Conservation (phyloP, 306 rosid species). For the Begonia loranthoides region DNA sequence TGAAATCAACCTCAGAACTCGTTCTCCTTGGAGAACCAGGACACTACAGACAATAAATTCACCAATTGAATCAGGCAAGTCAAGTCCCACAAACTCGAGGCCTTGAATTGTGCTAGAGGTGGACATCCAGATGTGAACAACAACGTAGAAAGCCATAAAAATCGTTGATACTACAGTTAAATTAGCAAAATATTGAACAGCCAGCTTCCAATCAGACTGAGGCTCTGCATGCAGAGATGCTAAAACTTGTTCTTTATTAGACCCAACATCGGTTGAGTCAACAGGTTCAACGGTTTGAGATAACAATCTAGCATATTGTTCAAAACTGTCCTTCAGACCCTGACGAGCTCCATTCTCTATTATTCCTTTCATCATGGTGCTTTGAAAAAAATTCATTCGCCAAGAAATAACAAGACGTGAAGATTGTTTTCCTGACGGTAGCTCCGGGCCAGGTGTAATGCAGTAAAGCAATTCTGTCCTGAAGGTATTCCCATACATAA, state of each 20-base stretch:
- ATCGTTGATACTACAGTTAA: conserved; percentile 50
- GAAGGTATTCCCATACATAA: conserved; percentile 75
- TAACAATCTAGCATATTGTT: conserved; percentile 50
- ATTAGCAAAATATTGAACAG: conserved; percentile 71
- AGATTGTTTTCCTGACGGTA: conserved; percentile 57
- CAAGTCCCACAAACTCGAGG: conserved; percentile 91
- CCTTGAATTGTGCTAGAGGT: conserved; percentile 67
- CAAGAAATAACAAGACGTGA: conserved; percentile 77
- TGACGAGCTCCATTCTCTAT: conserved; percentile 86
- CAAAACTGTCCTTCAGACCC: conserved; percentile 83
- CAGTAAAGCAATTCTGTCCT: conserved; percentile 60
- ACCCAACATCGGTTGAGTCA: conserved; percentile 67
- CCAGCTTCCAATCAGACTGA: conserved; percentile 63
- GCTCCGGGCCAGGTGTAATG: conserved; percentile 81
- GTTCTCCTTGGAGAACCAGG: conserved; percentile 83
- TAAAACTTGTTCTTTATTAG: conserved; percentile 71
- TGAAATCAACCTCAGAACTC: conserved; percentile 63
- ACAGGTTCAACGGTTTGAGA: conserved; percentile 59
- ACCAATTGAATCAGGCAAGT: conserved; percentile 90
- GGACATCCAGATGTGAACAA: conserved; percentile 73
- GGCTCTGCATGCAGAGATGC: conserved; percentile 63
- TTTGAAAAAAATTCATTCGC: conserved; percentile 76
- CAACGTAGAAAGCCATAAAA: conserved; percentile 57
- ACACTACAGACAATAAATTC: conserved; percentile 72
- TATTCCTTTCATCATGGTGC: conserved; percentile 98